Percentiles rank a stretch among this genome's conserved stretches.
Conservation (phyloP, 805 yeast species). For the Spathaspora gorwiae region DNA sequence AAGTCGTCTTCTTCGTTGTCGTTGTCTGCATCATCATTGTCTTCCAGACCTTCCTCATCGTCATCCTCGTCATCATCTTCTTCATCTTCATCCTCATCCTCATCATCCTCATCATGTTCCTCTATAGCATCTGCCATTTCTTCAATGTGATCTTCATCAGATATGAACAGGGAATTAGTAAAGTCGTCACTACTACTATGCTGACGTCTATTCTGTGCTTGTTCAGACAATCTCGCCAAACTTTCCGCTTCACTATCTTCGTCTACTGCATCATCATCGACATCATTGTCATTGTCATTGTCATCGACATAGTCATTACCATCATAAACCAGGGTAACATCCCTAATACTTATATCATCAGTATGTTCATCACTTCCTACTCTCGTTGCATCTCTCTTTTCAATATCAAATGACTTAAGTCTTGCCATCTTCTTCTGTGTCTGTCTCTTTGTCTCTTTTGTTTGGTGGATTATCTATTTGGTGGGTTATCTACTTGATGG, state of each 20-base stretch:
- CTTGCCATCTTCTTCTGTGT: too few species aligned
- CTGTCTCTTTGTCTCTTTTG: too few species aligned
- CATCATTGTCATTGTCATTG: not conserved
- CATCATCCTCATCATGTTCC: slow-evolving; percentile 15
- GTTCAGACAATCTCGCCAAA: slow-evolving; percentile 37
- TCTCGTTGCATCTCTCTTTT: too few species aligned
- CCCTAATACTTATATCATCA: slow-evolving; percentile 4
- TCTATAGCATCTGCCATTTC: slow-evolving; percentile 12
- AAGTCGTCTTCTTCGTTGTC: slow-evolving; percentile 13
- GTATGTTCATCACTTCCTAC: not conserved
- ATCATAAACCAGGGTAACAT: not conserved
- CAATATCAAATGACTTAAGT: too few species aligned
- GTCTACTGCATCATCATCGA: not conserved
- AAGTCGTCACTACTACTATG: not conserved
- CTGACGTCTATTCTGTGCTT: slow-evolving; percentile 16
- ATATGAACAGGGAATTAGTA: not conserved
- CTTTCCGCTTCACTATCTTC: slow-evolving; percentile 21
- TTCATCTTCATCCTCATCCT: slow-evolving; percentile 8
- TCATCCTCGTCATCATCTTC: slow-evolving; percentile 13
- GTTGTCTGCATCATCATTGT: slow-evolving; percentile 10
- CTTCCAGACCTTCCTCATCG: slow-evolving; percentile 9
- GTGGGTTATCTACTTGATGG: too few species aligned
- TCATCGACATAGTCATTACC: not conserved
- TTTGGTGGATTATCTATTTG: too few species aligned
- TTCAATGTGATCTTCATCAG: slow-evolving; percentile 5